Evolutionary conservation across 1,139 yeast species (phyloP).

Genomic region (Sugiyamaella xylanicola): DNA sequence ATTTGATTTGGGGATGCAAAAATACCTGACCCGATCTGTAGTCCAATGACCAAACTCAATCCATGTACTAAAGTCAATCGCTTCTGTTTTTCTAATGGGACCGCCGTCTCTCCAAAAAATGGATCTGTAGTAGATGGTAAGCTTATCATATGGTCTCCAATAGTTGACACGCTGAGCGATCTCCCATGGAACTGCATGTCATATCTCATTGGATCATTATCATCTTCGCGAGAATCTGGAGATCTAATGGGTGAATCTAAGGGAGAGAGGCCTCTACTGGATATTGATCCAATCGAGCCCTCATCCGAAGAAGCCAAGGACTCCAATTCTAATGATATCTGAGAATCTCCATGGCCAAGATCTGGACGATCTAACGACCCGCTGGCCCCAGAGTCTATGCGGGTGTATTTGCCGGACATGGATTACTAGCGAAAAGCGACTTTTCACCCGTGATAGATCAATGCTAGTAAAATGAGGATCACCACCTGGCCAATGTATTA

Average conservation of each 20-base stretch:
- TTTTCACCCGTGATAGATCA: not conserved
- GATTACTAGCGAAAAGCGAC: not conserved
- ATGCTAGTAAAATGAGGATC: not conserved
- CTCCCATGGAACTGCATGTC: constrained; percentile 20
- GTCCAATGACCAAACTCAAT: constrained; percentile 46
- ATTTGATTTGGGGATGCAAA: constrained; percentile 49
- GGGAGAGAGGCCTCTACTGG: constrained; percentile 36
- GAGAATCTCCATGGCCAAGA: constrained; percentile 31
- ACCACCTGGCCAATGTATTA: not conserved
- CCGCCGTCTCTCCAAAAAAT: constrained; percentile 27
- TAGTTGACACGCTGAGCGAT: constrained; percentile 35
- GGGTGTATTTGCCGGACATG: constrained; percentile 13
- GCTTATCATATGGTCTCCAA: constrained; percentile 39
- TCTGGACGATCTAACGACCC: not conserved
- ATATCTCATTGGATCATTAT: constrained; percentile 20
- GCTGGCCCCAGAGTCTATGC: constrained; percentile 12
- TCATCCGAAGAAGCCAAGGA: constrained; percentile 43
- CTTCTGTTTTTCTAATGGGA: constrained; percentile 42
- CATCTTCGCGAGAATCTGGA: constrained; percentile 14
- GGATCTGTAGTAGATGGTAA: constrained; percentile 38
- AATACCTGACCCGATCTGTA: constrained; percentile 50
- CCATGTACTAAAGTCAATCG: constrained; percentile 44
- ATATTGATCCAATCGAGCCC: constrained; percentile 26
- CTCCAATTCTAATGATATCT: constrained; percentile 39
- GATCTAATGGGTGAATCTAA: constrained; percentile 23